Conservation (phyloP, 1,284 basidiomycete species). For the Hortiboletus rubellus region DNA sequence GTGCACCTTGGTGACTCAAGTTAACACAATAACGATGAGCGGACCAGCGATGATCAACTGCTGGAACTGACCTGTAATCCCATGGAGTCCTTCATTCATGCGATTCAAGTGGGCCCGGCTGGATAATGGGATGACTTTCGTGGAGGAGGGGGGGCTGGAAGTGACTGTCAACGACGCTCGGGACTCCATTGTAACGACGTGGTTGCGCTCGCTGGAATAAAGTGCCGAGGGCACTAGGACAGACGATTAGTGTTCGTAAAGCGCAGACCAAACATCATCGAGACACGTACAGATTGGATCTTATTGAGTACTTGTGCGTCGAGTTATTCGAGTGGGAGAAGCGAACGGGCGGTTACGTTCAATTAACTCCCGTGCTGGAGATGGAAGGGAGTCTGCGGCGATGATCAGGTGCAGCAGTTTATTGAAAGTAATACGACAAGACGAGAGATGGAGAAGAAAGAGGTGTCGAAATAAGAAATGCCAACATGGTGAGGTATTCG, state of each 20-base stretch:
- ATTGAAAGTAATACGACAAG: neutral
- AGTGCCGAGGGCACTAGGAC: too few species aligned
- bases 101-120: constrained; percentile 23
- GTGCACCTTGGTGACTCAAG: constrained; percentile 36
- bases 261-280: neutral
- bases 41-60: neutral
- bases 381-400: neutral
- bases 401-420: neutral
- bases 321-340: too few species aligned
- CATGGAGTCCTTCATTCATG: constrained; percentile 23
- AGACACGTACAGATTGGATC: constrained; percentile 9
- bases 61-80: constrained; percentile 18
- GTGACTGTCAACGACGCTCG: neutral
- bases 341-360: neutral
- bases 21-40: constrained; percentile 2
- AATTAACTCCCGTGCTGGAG: neutral
- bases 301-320: neutral
- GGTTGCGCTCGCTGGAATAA: neutral
- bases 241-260: constrained; percentile 1
- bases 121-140: constrained; percentile 11
- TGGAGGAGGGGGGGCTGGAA: neutral
- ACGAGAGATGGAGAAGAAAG: neutral
- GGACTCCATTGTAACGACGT: constrained; percentile 17
- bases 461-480: too few species aligned
- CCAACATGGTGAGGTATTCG: too few species aligned